phyloP scores from a whole-genome alignment of 2,329 filamentous ascomycete genomes.

The Pseudogymnoascus sp. region DNA sequence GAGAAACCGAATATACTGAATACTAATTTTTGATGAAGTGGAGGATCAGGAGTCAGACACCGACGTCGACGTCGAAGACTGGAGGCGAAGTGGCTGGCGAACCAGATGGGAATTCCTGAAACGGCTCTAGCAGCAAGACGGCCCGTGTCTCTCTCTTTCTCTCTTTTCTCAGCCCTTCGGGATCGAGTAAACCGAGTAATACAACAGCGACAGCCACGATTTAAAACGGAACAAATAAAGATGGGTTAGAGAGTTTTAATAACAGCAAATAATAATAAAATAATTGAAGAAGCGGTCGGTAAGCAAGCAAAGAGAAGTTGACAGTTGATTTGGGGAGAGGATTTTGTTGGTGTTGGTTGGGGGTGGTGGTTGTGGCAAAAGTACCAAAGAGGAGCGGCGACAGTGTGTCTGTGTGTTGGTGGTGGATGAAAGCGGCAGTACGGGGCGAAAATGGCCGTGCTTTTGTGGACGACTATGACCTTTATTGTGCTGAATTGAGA shows the following conservation, averaged over 20 bases:
- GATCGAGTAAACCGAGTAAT: background rate
- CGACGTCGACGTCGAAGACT: constrained; percentile 7
- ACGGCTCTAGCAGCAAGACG: constrained; percentile 6
- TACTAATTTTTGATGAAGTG: constrained; percentile 1
- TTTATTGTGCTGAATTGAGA: background rate
- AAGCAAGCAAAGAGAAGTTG: background rate
- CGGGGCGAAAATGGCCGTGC: constrained; percentile 2
- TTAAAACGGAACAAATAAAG: background rate
- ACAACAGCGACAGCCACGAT: background rate
- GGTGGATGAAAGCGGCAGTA: constrained; percentile 5
- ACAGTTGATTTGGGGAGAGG: background rate
- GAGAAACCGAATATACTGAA: constrained; percentile 6
- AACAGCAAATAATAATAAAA: background rate
- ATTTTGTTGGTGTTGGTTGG: background rate
- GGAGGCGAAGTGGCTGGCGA: constrained; percentile 6
- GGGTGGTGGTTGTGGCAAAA: background rate
- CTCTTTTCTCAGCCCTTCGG: background rate
- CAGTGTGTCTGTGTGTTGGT: background rate
- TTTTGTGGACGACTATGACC: background rate
- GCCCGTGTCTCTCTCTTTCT: background rate
- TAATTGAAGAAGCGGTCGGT: background rate
- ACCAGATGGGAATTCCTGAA: constrained; percentile 8
- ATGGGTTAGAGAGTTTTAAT: background rate
- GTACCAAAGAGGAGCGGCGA: background rate
- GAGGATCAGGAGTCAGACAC: constrained; percentile 2